A percentile compares a stretch with the other conserved stretches of the same genome.
These are phyloP conservation scores for Colletotrichum sp. DNA, from an alignment of 2,329 filamentous ascomycete species.

Conservation along the genomic window DNA sequence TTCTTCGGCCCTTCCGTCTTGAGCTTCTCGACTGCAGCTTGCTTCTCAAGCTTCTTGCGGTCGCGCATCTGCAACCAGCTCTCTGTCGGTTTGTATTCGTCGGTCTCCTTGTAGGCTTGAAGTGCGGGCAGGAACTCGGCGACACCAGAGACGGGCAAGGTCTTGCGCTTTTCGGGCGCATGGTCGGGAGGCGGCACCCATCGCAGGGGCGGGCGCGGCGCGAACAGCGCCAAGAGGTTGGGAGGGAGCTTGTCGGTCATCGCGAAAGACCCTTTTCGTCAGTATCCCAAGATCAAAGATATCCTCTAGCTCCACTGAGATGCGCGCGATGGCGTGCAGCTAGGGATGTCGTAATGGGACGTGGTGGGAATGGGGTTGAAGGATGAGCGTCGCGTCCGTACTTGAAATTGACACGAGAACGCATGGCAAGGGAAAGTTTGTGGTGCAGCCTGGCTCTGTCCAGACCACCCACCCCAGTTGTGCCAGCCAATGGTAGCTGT, in stretches of 20 bases:
- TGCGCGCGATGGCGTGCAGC: not conserved
- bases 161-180: slow-evolving; percentile 82
- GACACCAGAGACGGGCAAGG: slow-evolving; percentile 74
- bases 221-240: slow-evolving; percentile 91
- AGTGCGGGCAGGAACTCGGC: slow-evolving; percentile 77
- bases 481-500: not conserved
- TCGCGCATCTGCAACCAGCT: slow-evolving; percentile 91
- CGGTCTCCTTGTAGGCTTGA: slow-evolving; percentile 78
- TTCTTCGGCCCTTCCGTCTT: slow-evolving; percentile 64
- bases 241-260: slow-evolving; percentile 98
- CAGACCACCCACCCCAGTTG: not conserved
- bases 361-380: not conserved
- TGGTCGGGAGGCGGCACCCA: slow-evolving; percentile 86
- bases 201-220: slow-evolving; percentile 88
- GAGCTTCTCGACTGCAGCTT: slow-evolving; percentile 67
- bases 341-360: not conserved
- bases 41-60: slow-evolving; percentile 82
- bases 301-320: not conserved
- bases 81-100: slow-evolving; percentile 82
- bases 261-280: slow-evolving; percentile 27
- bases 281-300: not conserved
- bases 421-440: slow-evolving; percentile 14
- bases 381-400: not conserved
- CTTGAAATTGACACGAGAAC: slow-evolving; percentile 10
- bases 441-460: slow-evolving; percentile 2